Base-by-base conservation (phyloP, 805 yeast species). In the Monosporozyma unispora region DNA sequence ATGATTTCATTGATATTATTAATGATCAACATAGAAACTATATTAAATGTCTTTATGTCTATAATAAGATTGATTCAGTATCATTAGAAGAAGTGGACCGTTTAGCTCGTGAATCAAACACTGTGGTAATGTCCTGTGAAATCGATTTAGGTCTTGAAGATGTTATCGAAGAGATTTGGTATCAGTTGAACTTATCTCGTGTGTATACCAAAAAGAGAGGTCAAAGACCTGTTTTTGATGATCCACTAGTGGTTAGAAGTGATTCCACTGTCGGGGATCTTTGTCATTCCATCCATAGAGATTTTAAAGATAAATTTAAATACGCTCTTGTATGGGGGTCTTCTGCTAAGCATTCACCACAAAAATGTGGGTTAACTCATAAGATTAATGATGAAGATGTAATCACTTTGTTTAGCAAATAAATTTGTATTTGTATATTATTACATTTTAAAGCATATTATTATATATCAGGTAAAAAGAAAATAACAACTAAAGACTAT, bases 311-410 rank as follows among this genome's bases (percentile, higher is more conserved):
- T 55, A 87, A 85, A 60, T 91, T 93, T 74, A 87, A 89, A 65
- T 89, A 90, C 64, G 98, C 98, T 0, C 69, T 89, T 60, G 96
- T 91, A 5, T 91, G 98, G 97, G 99, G 99, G 0, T 81, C 90
- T 1, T 83, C 95, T 44, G 85, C 97, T 6, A 93, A 93, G 65
- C 96, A 88, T 63, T 87, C 91, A 33, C 98, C 98, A 3, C 99
- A 91, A 63, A 91, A 91, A 63, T 91, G 98, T 73, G 98, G 99
- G 0, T 72, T 91, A 50, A 78, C 64, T 54, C 99, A 91, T 64
- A 71, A 72, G 35, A 83, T 93, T 12, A 80, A 86, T 57, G 98
- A 91, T 63, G 97, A 90, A 63, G 99, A 91, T 64, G 99, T 91
- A 16, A 91, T 93, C 21, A 83, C 93, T 46, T 80, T 91, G 50